Conservation (phyloP, 2,329 filamentous ascomycete genomes). For the Microdochium paspali region DNA sequence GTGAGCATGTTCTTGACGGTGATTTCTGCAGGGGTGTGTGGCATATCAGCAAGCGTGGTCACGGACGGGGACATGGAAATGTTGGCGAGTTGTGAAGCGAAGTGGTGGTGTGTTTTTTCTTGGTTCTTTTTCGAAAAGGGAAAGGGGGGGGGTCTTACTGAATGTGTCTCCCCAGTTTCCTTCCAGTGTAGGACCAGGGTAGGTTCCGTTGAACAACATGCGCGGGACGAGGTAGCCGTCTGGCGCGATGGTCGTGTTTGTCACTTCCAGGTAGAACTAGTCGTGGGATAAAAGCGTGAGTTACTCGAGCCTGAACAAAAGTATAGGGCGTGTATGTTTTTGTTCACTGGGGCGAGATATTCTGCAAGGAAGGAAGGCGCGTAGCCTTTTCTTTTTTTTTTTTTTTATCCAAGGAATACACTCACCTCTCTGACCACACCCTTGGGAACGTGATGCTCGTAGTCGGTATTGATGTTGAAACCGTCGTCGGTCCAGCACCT, state of each 20-base stretch:
- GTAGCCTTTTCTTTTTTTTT: too few species aligned
- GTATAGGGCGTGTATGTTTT: too few species aligned
- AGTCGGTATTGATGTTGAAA: constrained; percentile 15
- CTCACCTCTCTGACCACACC: constrained; percentile 2
- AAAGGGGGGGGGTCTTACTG: constrained; percentile 54
- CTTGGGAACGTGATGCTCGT: constrained; percentile 11
- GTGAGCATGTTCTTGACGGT: constrained; percentile 57
- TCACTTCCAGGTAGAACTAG: neutral
- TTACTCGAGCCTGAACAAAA: neutral
- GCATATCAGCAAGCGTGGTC: neutral
- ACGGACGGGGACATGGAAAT: constrained; percentile 8
- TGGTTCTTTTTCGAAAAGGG: too few species aligned
- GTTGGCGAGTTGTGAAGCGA: too few species aligned
- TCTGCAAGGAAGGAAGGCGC: too few species aligned
- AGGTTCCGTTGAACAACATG: constrained; percentile 56
- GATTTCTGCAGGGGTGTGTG: neutral
- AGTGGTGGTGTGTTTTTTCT: too few species aligned
- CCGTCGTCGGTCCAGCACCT: constrained; percentile 14
- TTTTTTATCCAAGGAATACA: neutral
- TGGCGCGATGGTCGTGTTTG: neutral
- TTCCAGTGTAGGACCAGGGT: constrained; percentile 57
- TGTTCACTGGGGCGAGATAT: too few species aligned
- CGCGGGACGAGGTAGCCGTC: neutral
- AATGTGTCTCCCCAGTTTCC: constrained; percentile 57
- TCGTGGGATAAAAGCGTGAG: neutral